Base-by-base conservation (phyloP, 768 basidiomycete species). In the Inosperma sp. region DNA sequence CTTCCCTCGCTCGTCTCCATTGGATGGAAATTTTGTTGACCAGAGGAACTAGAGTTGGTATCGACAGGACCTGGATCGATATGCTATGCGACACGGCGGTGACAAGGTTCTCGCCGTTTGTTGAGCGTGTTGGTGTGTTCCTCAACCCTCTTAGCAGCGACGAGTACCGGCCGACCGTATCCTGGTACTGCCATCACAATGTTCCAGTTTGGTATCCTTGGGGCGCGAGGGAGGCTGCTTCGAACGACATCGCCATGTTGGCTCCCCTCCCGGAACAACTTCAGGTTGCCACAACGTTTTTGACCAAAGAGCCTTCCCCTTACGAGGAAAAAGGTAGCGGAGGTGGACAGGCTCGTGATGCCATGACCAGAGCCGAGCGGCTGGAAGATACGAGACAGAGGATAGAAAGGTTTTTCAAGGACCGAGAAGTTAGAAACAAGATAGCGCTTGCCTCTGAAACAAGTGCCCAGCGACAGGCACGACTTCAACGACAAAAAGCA, bases 191-290 rank as follows among this genome's bases (percentile, higher is more conserved):
- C 10, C 16, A 21, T 4, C 29, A 34, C 21, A 26, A 36, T 16
- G 34, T 52, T 8, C 50, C 50, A 1, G 33, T 52, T 2, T 52
- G 50, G 50, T 52, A 52, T 26, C 26, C 26, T 14, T 52, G 50
- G 50, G 26, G 22, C 3, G 10, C 14, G 0, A 25, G 25, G 8
- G 16, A 35, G 8, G 25, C 14, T 14, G 21, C 23, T 7, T n/a
- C 17, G 9, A 17, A 29, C 6, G 3, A n/a, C 22, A 27, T 36
- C 8, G 19, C 19, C 2, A 9, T n/a, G 13, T 29, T 52, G 16
- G 50, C 33, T 1, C 50, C 50, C 7, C 12, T 27, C 5, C 5
- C 30, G 3, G 31, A 44, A 22, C 42, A 52, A 22, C 7, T 45
- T 19, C 41, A 44, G 22, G 13, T 8, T 4, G 36, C 36, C 0